Base-by-base conservation (phyloP, 1,139 yeast genomes). In the Protomyces lactucae-debilis region DNA sequence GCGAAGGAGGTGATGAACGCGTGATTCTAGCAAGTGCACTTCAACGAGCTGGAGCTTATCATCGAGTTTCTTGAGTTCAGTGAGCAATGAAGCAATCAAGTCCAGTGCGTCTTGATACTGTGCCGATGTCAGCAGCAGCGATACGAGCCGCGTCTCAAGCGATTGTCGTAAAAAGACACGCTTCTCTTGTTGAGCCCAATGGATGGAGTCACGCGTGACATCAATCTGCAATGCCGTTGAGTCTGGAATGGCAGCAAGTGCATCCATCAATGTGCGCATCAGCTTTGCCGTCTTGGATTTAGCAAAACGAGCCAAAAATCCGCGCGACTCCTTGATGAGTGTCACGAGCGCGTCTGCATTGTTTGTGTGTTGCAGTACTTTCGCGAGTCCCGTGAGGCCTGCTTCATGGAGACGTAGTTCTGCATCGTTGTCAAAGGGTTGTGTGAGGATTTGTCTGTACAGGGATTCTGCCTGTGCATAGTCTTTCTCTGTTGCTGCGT, bases 1-100 rank as follows among this genome's bases (percentile, higher is more conserved):
- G 75, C 97, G 83, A 71, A 95, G 80, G 35, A 96, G 92, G 75
- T 92, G 97, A 76, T 87, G 93, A 53, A 89, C 90, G 73, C 90
- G 87, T 35, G 95, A 83, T 75, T 95, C 99, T 71, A 93, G 83
- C 70, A 95, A 80, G 77, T 93, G 98, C 51, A 95, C 97, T 74
- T 95, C 99, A 10, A 95, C 97, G 66, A 95, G 82, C 45, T 96
- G 89, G 63, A 93, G 86, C 76, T 95, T 95, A 76, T 95, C 99
- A 75, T 95, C 99, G 71, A 95, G 80, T 74, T 90, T 88, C 78
- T 93, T 93, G 75, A 92, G 89, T 75, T 93, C 98, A 69, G 82
- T 80, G 71, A 93, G 80, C 71, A 95, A 81, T 21, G 82, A 82
- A 69, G 85, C 85, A 69, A 91, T 87, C 69, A 92, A 82, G 61